Evolutionary conservation across 495 filamentous ascomycete species (phyloP), one percentile per base, ranked within the genome.

Genomic region (Cairneyella variabilis): DNA sequence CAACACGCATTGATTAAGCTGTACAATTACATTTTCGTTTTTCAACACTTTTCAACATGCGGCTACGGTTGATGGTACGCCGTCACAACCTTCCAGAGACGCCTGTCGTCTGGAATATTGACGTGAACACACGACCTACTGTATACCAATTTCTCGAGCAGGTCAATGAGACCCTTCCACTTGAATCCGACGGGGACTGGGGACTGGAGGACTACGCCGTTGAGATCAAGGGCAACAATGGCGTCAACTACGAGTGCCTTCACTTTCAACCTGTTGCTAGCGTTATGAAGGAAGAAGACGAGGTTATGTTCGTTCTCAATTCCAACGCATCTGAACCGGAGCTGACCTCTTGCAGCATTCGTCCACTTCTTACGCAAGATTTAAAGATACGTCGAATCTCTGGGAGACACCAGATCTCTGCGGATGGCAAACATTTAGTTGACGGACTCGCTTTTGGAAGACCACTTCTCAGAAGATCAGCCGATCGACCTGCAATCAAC

Each of bases 161-260:
- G 48, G 74, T 98, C 43, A 91, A 95, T 62, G 83, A 90, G 30
- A 76, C 88, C 21, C 71, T 97, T 7, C 91, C 91, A 1, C 76
- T 98, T 1, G 93, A 97, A 66, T 86, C 85, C 36, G 79, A 70
- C 48, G 76, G 73, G 12, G 78, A 86, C 53, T 96, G 88, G 88
- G 93, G 91, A 1, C 63, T 97, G 22, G 93, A 98, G 61, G 89
- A 97, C 63, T 98, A 98, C 69, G 83, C 82, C 16, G 91, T 96
- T 25, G 87, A 95, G 65, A 75, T 97, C 3, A 70, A 68, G 22
- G 72, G 76, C 51, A 53, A 50, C 25, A 64, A 68, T 28, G 75
- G 75, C 7, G 74, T 71, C 3, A 88, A 83, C 36, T 97, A 86
- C 52, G 93, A 98, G 64, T 95, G 88, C 63, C 66, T 97, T 45